Percentiles rank a stretch among this genome's conserved stretches.
These are phyloP conservation scores for Jackrogersella multiformis DNA, from an alignment of 495 filamentous ascomycete genomes.

Conservation along the genomic window DNA sequence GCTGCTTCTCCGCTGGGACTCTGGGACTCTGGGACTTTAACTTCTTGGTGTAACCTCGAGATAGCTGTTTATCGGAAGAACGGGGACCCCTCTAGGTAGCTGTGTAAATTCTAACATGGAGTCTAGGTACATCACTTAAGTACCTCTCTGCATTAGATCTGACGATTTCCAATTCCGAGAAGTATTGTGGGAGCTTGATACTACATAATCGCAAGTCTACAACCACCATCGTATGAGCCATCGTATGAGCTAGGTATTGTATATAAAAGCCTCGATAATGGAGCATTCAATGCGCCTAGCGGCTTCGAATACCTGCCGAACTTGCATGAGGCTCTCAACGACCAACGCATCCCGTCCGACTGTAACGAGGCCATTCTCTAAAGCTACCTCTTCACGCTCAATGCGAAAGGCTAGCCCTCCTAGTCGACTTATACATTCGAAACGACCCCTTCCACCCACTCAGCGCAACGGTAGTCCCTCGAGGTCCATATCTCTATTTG, in stretches of 20 bases:
- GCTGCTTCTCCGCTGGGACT: no score
- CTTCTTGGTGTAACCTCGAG: not conserved
- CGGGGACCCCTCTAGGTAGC: no score
- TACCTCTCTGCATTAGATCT: not conserved
- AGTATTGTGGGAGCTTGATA: conserved; percentile 9
- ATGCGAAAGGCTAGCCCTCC: conserved; percentile 15
- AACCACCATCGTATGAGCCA: conserved; percentile 7
- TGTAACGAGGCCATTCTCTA: conserved; percentile 35
- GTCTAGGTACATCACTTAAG: not conserved
- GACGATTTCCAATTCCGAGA: conserved; percentile 11
- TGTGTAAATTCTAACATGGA: no score
- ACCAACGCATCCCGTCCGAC: conserved; percentile 30
- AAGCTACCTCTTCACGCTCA: conserved; percentile 27
- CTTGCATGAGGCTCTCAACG: conserved; percentile 34
- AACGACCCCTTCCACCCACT: not conserved
- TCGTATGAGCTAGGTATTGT: not conserved
- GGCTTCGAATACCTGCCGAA: conserved; percentile 42
- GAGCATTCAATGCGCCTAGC: conserved; percentile 39
- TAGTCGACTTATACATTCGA: conserved; percentile 17
- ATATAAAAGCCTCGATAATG: conserved; percentile 33
- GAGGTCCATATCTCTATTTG: conserved; percentile 43
- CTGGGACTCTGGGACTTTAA: not conserved
- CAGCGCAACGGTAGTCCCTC: conserved; percentile 4
- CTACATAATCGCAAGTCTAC: conserved; percentile 20
- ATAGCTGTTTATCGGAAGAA: not conserved